Percentiles rank a stretch among this genome's conserved stretches.
These are phyloP conservation scores for Saturnispora gosingensis DNA, from an alignment of 805 yeast species.

Conservation along the genomic window DNA sequence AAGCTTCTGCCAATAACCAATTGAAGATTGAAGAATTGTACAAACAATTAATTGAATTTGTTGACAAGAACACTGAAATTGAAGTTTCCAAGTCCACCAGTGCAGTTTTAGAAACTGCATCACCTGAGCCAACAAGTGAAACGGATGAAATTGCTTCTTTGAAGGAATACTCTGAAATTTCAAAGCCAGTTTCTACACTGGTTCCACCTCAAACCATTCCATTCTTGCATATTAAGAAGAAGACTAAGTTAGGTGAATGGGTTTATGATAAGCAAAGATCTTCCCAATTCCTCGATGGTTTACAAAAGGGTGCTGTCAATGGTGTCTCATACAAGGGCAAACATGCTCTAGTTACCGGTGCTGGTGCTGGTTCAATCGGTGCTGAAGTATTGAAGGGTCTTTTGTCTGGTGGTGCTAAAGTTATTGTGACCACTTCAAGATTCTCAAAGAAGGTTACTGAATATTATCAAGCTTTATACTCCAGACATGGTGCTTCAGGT, in stretches of 20 bases:
- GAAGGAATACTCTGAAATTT: slow-evolving; percentile 58
- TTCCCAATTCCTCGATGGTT: slow-evolving; percentile 72
- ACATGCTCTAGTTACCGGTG: slow-evolving; percentile 90
- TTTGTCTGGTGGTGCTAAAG: slow-evolving; percentile 96
- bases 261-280: slow-evolving; percentile 73
- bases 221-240: slow-evolving; percentile 85
- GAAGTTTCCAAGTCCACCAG: slow-evolving; percentile 56
- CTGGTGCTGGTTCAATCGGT: slow-evolving; percentile 98
- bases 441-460: slow-evolving; percentile 92
- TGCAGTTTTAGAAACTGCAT: slow-evolving; percentile 37
- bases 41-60: slow-evolving; percentile 59
- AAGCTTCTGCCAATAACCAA: slow-evolving; percentile 60
- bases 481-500: slow-evolving; percentile 87
- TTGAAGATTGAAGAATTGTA: slow-evolving; percentile 64
- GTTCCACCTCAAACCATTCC: slow-evolving; percentile 84
- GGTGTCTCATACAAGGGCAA: slow-evolving; percentile 87
- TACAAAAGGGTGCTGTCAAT: slow-evolving; percentile 88
- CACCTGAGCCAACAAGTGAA: slow-evolving; percentile 27
- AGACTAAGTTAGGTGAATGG: slow-evolving; percentile 67
- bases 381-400: slow-evolving; percentile 94
- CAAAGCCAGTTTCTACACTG: slow-evolving; percentile 63
- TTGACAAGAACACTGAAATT: slow-evolving; percentile 61
- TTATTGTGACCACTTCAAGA: slow-evolving; percentile 91
- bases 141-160: slow-evolving; percentile 83
- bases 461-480: slow-evolving; percentile 87